Evolutionary conservation across 805 yeast species (phyloP).

Genomic region (Maudiozyma bulderi): DNA sequence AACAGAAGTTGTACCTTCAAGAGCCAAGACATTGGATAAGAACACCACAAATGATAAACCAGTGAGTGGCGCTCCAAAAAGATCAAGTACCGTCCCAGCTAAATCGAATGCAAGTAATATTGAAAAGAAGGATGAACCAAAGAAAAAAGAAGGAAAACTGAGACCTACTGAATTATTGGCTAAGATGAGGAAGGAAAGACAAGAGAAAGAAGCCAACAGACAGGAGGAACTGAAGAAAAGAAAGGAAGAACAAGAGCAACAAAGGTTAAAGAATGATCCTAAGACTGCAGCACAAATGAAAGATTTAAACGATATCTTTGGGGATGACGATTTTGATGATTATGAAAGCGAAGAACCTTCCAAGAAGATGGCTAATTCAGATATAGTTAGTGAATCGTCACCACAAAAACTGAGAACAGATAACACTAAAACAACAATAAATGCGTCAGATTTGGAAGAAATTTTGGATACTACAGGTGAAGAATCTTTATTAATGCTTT

Average conservation of each 20-base stretch:
- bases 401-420: constrained; percentile 1
- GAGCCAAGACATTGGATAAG: constrained; percentile 11
- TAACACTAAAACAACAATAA: neutral
- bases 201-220: constrained; percentile 22
- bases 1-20: neutral
- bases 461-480: constrained; percentile 27
- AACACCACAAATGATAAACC: neutral
- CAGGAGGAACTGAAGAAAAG: constrained; percentile 22
- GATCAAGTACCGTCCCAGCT: constrained; percentile 6
- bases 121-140: constrained; percentile 2
- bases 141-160: constrained; percentile 17
- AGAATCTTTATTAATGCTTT: constrained; percentile 20
- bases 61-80: neutral
- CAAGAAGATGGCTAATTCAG: neutral
- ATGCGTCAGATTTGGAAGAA: constrained; percentile 18
- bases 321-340: constrained; percentile 22
- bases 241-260: constrained; percentile 10
- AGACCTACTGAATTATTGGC: constrained; percentile 26
- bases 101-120: neutral
- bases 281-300: constrained; percentile 24
- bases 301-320: constrained; percentile 22
- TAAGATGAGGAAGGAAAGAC: constrained; percentile 26
- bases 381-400: neutral
- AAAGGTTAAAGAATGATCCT: constrained; percentile 11
- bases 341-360: constrained; percentile 14